phyloP scores from a whole-genome alignment of 2,329 filamentous ascomycete species.

The Bertia moriformis region DNA sequence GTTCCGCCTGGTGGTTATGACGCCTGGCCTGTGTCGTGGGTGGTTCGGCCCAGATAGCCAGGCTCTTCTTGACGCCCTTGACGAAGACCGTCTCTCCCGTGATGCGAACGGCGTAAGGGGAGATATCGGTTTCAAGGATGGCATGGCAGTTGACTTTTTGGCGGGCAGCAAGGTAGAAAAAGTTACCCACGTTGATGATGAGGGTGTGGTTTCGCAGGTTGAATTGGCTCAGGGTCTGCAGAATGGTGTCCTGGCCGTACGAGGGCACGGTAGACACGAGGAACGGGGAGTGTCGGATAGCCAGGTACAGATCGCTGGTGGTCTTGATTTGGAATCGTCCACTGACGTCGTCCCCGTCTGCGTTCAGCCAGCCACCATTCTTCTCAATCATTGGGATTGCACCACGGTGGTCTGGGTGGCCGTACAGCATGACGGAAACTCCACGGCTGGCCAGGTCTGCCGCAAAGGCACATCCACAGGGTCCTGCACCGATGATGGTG shows the following conservation, averaged over 20 bases:
- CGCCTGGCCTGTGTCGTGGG: background rate
- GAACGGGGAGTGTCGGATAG: constrained; percentile 7
- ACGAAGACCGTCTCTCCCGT: constrained; percentile 6
- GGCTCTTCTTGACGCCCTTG: constrained; percentile 6
- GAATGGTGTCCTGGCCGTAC: constrained; percentile 6
- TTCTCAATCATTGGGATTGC: constrained; percentile 1
- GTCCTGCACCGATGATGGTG: constrained; percentile 7
- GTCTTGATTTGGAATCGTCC: constrained; percentile 3
- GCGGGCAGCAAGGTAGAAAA: constrained; percentile 8
- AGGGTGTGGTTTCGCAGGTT: constrained; percentile 6
- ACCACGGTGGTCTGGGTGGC: constrained; percentile 6
- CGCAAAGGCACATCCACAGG: constrained; percentile 7
- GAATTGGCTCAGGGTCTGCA: constrained; percentile 4
- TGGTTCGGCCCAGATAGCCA: constrained; percentile 2
- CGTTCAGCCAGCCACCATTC: constrained; percentile 5
- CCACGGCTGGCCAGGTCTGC: constrained; percentile 6
- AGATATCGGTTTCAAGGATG: constrained; percentile 10
- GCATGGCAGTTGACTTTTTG: constrained; percentile 5
- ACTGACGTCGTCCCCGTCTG: constrained; percentile 5
- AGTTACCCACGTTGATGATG: constrained; percentile 10
- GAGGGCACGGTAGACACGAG: constrained; percentile 9
- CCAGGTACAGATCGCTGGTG: constrained; percentile 8
- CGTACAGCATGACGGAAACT: constrained; percentile 7
- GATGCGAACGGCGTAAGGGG: constrained; percentile 10
- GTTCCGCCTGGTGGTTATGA: background rate